These are phyloP conservation scores for Mrakia gelida DNA, from an alignment of 768 basidiomycete genomes.

Conservation along the genomic window DNA sequence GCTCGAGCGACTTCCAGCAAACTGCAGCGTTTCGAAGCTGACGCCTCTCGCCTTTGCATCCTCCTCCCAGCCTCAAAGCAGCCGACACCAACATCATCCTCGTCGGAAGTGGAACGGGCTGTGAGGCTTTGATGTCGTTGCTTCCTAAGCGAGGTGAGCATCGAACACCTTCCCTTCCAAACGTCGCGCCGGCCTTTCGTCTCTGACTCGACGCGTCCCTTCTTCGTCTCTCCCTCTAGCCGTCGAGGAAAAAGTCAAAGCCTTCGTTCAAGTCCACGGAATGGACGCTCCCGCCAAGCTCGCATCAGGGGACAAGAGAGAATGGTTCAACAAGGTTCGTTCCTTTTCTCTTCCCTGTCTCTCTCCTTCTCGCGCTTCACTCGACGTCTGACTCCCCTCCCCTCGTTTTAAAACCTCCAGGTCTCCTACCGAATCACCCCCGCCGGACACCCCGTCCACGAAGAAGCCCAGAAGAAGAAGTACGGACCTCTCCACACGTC, in stretches of 20 bases:
- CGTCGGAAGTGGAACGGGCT: slow-evolving; percentile 83
- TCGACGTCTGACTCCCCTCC: neutral
- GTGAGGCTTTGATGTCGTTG: slow-evolving; percentile 68
- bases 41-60: slow-evolving; percentile 10
- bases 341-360: neutral
- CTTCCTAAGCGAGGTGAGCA: slow-evolving; percentile 63
- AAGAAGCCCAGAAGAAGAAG: slow-evolving; percentile 30
- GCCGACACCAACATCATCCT: slow-evolving; percentile 68
- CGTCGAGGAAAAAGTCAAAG: slow-evolving; percentile 62
- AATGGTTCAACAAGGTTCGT: slow-evolving; percentile 23
- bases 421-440: slow-evolving; percentile 31
- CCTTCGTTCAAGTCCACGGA: slow-evolving; percentile 75
- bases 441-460: slow-evolving; percentile 50
- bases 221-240: slow-evolving; percentile 47
- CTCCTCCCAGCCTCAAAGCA: slow-evolving; percentile 56
- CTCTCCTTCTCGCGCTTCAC: neutral
- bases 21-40: neutral
- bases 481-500: slow-evolving; percentile 12
- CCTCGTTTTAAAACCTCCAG: neutral
- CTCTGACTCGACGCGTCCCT: neutral
- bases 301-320: neutral
- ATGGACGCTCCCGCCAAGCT: slow-evolving; percentile 40
- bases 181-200: neutral
- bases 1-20: neutral
- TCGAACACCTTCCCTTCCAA: neutral